Base-by-base conservation (phyloP, 2,329 filamentous ascomycete species). In the Phaeomoniella chlamydospora region DNA sequence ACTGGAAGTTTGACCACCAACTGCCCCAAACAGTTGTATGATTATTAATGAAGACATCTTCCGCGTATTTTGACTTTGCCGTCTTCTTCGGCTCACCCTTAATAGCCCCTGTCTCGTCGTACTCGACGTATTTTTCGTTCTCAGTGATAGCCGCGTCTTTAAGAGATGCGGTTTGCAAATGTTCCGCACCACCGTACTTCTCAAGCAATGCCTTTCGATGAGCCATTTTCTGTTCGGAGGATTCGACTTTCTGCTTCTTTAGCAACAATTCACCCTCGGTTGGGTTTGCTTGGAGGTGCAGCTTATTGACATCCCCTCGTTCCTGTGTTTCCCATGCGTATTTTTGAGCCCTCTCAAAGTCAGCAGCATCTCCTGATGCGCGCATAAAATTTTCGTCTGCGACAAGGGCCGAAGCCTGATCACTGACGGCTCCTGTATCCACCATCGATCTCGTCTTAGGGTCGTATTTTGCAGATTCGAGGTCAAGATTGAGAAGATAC, bases 311-410 rank as follows among this genome's bases (percentile, higher is more conserved):
- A 41, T 80, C 80, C 14, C 73, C 74, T 41, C 73, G 73, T 58
- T 96, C 88, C 56, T 96, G 87, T 12, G 81, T 79, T 56, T 98
- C 90, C 90, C 90, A 98, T 0, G 90, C 90, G 50, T 94, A 90
- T 29, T 71, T 68, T 53, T 93, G 85, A 18, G 90, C 90, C 44
- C 71, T 77, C 51, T 94, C 87, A 48, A 98, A 96, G 47, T 92
- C 88, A 11, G 77, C 80, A 2, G 90, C 90, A 52, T 98, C 90
- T 37, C 90, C 90, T 1, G 85, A 87, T 2, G 78, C 79, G 31
- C 80, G 76, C 61, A 93, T 74, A 56, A 93, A 96, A 32, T 88
- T 88, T 49, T 96, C 87, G 49, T 96, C 90, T 3, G 87, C 87
- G 38, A 90, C 88, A 4, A 93, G 59, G 18, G 80, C 75, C 5